Conservation (phyloP, 2,329 filamentous ascomycete species). For the Xylariaceae sp. region DNA sequence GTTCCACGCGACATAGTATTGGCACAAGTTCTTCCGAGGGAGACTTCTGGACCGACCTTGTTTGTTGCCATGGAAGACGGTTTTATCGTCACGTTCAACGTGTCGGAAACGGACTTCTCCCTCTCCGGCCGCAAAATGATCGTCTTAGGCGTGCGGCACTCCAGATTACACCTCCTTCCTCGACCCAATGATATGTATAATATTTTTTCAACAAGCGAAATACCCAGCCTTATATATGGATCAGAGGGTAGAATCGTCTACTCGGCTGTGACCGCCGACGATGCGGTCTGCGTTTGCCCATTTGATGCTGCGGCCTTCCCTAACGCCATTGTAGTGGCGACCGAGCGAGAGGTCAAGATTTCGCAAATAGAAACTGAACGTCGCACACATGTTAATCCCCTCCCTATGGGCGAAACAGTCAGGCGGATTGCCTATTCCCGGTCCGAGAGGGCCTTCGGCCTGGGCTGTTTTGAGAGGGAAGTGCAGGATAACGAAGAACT, state of each 20-base stretch:
- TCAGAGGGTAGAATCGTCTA: conserved; percentile 84
- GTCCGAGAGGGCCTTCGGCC: conserved; percentile 72
- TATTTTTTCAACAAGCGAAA: conserved; percentile 90
- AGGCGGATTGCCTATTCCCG: conserved; percentile 82
- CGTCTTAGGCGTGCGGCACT: conserved; percentile 79
- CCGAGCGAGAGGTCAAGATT: conserved; percentile 70
- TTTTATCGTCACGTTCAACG: conserved; percentile 76
- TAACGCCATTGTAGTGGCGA: conserved; percentile 75
- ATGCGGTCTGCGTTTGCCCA: conserved; percentile 73
- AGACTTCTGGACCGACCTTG: conserved; percentile 61
- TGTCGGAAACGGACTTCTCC: conserved; percentile 57
- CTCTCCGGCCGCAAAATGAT: conserved; percentile 75
- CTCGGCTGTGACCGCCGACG: conserved; percentile 87
- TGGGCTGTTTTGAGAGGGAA: conserved; percentile 78
- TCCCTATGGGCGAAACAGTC: conserved; percentile 77
- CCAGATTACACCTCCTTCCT: conserved; percentile 74
- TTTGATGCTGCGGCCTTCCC: conserved; percentile 82
- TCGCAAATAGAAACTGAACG: conserved; percentile 77
- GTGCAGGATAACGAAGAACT: conserved; percentile 68
- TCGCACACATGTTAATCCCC: conserved; percentile 80
- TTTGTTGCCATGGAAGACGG: conserved; percentile 92
- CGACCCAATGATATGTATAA: conserved; percentile 64
- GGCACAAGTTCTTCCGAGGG: conserved; percentile 67
- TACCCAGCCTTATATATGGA: conserved; percentile 89
- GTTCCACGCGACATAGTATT: conserved; percentile 80